Percentiles rank a stretch among this genome's conserved stretches.
Evolutionary conservation across 352 stramenopile genomes (phyloP).

Genomic region (Phytopythium kandeliae): DNA sequence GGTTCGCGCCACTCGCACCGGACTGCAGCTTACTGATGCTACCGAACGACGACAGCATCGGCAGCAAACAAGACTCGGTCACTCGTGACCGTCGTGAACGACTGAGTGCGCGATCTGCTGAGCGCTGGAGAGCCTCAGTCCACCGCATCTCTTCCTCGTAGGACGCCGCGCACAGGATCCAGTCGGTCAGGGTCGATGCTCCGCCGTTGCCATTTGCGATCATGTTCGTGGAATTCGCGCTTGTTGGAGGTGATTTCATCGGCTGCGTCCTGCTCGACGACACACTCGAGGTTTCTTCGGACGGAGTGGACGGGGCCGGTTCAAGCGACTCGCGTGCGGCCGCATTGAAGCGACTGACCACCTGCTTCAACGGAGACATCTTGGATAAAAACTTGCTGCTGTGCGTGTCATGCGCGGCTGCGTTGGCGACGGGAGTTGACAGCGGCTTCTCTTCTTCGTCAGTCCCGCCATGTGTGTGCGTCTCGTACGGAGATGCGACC

Average conservation of each 20-base stretch:
- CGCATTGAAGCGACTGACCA: conserved; percentile 46
- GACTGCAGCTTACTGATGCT: conserved; percentile 12
- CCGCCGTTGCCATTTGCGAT: not conserved
- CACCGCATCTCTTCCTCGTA: conserved; percentile 64
- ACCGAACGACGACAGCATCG: conserved; percentile 29
- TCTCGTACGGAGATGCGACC: conserved; percentile 4
- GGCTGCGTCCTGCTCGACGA: conserved; percentile 5
- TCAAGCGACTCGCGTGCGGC: conserved; percentile 20
- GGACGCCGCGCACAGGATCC: conserved; percentile 59
- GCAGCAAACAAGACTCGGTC: conserved; percentile 35
- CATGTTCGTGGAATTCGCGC: not conserved
- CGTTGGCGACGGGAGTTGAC: not conserved
- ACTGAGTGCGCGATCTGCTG: conserved; percentile 60
- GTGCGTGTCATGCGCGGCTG: not conserved
- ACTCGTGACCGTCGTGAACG: conserved; percentile 52
- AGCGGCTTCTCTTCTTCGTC: conserved; percentile 5
- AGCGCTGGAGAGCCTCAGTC: conserved; percentile 59
- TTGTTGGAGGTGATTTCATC: not conserved
- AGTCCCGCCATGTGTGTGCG: not conserved
- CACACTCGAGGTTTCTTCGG: conserved; percentile 3
- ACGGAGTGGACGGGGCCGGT: not conserved
- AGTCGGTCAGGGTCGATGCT: conserved; percentile 21
- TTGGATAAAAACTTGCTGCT: conserved; percentile 29
- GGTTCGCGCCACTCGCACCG: not conserved
- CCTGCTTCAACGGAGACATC: conserved; percentile 59